Evolutionary conservation across 495 filamentous ascomycete genomes (phyloP).

Genomic region (Amorphotheca resinae): DNA sequence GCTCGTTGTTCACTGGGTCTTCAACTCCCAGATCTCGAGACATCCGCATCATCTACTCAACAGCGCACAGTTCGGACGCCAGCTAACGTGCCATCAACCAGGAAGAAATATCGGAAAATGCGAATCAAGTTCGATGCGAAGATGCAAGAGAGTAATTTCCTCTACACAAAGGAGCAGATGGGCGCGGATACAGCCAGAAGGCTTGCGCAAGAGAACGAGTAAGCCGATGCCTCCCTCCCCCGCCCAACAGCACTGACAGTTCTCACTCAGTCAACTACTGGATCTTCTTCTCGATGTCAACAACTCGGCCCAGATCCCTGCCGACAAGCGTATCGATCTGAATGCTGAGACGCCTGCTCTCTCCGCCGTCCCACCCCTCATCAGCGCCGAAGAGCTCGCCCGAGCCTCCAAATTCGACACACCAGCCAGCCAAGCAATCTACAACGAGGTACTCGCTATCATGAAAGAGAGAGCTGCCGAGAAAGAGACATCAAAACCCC

Average conservation of each 20-base stretch:
- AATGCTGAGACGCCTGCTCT: conserved; percentile 5
- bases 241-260: conserved; percentile 25
- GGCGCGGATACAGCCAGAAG: conserved; percentile 63
- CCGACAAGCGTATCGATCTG: conserved; percentile 50
- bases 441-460: conserved; percentile 16
- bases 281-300: conserved; percentile 84
- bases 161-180: conserved; percentile 67
- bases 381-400: conserved; percentile 10
- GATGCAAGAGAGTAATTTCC: conserved; percentile 64
- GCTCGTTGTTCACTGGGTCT: neutral
- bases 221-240: neutral
- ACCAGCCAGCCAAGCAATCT: conserved; percentile 29
- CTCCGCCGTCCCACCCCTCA: conserved; percentile 7
- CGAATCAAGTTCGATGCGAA: conserved; percentile 71
- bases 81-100: conserved; percentile 11
- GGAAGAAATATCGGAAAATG: conserved; percentile 92
- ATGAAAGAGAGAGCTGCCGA: conserved; percentile 22
- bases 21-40: too few relatives aligned
- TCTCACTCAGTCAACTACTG: conserved; percentile 28
- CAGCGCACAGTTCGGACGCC: neutral
- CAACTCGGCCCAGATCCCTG: conserved; percentile 58
- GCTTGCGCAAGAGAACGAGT: conserved; percentile 76
- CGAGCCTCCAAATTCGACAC: conserved; percentile 29
- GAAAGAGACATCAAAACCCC: conserved; percentile 28
- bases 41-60: too few relatives aligned